phyloP scores from a whole-genome alignment of 2,329 filamentous ascomycete species.

The Penicillium sp. region DNA sequence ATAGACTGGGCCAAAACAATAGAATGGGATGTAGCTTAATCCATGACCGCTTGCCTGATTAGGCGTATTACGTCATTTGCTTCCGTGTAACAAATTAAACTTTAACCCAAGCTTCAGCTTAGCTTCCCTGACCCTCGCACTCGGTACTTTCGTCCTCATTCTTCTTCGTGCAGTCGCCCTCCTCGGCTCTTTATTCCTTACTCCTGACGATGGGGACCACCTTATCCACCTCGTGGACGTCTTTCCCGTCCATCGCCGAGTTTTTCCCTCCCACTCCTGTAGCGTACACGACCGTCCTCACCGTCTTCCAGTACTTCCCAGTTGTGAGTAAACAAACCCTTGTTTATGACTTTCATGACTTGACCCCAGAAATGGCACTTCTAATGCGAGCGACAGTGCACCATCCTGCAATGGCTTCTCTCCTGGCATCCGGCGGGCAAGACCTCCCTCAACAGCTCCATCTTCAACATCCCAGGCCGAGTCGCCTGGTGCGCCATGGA shows the following conservation, averaged over 20 bases:
- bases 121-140: neutral
- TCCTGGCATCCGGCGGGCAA: conserved; percentile 91
- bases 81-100: neutral
- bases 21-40: conserved; percentile 4
- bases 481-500: conserved; percentile 91
- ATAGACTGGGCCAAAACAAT: neutral
- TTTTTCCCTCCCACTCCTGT: conserved; percentile 43
- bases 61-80: conserved; percentile 11
- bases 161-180: neutral
- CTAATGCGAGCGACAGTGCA: conserved; percentile 56
- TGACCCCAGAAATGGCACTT: neutral
- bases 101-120: neutral
- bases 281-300: conserved; percentile 38
- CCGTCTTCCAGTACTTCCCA: conserved; percentile 47
- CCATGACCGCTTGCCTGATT: conserved; percentile 14
- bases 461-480: conserved; percentile 84
- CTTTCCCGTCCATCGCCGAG: conserved; percentile 30
- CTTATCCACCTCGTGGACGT: conserved; percentile 24
- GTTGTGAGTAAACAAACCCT: conserved; percentile 34
- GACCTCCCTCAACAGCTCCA: conserved; percentile 68
- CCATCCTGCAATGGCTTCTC: conserved; percentile 71
- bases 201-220: conserved; percentile 26
- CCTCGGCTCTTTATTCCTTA: neutral
- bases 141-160: neutral
- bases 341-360: neutral